Evolutionary conservation across 441 rosid species (phyloP), one percentile per base, ranked within the genome.

Genomic region (Arabidopsis hybrid): DNA sequence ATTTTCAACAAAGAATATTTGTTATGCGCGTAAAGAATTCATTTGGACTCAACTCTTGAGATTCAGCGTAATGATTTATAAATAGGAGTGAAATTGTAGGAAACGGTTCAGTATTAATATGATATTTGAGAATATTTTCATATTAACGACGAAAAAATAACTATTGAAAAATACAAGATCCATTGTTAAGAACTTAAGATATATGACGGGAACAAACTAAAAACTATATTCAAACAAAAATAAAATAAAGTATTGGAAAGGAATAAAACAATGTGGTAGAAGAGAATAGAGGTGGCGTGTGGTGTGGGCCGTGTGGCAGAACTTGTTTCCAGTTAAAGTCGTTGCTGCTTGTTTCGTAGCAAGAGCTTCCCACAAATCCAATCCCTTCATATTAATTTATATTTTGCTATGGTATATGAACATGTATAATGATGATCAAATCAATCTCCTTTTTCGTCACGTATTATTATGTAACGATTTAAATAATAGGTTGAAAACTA

Each of bases 321-420:
- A 61, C 49, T 52, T 60, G 74, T 67, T 75, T 68, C 43, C 50
- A 75, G 73, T 75, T 75, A 16, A 67, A 60, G 74, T 75, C 69
- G 74, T 75, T 60, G 78, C 35, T 52, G 63, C 69, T 43, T 67
- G 50, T 75, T 75, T 67, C 67, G 77, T 65, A 66, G 60, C 12
- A 58, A 57, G 14, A 49, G 58, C 31, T 38, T 59, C 32, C 49
- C 65, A 46, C 65, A 65, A 56, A 65, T 56, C 51, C 42, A 73
- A 11, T 47, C 57, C n/a, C 38, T 13, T 52, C 18, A 14, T 46
- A 46, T 38, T 31, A 39, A 17, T 65, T 51, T 34, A 10, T 16
- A 35, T 51, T 36, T 4, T 36, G 14, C 2, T 57, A 31, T 34
- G 5, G 39, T 56, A 66, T 58, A 46, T 8, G 13, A 74, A 49